Conservation (phyloP, 305 asterid species). For the Euphrasia arctica region DNA sequence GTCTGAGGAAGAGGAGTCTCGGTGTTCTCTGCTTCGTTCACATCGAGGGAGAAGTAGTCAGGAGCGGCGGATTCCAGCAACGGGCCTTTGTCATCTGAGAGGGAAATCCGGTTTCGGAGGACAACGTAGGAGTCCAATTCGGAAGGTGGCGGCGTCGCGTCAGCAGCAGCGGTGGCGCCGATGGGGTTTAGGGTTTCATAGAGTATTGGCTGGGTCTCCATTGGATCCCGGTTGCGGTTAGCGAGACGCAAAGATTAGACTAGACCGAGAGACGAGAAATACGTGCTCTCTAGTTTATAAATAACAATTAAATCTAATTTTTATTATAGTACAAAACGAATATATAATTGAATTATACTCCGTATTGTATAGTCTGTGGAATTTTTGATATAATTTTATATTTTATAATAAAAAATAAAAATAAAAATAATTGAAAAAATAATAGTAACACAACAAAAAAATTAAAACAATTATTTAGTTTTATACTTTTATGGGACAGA, state of each 20-base stretch:
- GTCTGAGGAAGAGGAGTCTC: slow-evolving; percentile 30
- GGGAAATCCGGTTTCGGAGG: slow-evolving; percentile 60
- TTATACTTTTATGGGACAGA: too few relatives aligned
- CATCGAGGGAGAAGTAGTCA: slow-evolving; percentile 83
- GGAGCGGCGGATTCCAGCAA: slow-evolving; percentile 50
- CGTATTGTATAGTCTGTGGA: too few relatives aligned
- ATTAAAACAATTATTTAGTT: too few relatives aligned
- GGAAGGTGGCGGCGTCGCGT: slow-evolving; percentile 33
- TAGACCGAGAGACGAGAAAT: neutral
- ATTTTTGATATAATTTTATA: too few relatives aligned
- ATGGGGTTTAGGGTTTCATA: slow-evolving; percentile 73
- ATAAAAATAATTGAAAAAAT: too few relatives aligned
- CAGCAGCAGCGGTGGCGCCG: slow-evolving; percentile 22
- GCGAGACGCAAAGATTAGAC: slow-evolving; percentile 9
- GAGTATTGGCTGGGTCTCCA: slow-evolving; percentile 39
- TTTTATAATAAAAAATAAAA: too few relatives aligned
- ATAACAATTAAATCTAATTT: too few relatives aligned
- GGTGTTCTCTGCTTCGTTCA: slow-evolving; percentile 36
- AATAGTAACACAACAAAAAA: too few relatives aligned
- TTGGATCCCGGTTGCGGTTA: slow-evolving; percentile 14
- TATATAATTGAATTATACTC: too few relatives aligned
- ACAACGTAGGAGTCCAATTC: slow-evolving; percentile 51
- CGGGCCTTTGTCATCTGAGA: slow-evolving; percentile 33
- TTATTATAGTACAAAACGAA: too few relatives aligned
- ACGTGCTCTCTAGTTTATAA: too few relatives aligned